Percentiles rank a stretch among this genome's conserved stretches.
Conservation (phyloP, 2,329 filamentous ascomycete species). For the Madurella fahalii region DNA sequence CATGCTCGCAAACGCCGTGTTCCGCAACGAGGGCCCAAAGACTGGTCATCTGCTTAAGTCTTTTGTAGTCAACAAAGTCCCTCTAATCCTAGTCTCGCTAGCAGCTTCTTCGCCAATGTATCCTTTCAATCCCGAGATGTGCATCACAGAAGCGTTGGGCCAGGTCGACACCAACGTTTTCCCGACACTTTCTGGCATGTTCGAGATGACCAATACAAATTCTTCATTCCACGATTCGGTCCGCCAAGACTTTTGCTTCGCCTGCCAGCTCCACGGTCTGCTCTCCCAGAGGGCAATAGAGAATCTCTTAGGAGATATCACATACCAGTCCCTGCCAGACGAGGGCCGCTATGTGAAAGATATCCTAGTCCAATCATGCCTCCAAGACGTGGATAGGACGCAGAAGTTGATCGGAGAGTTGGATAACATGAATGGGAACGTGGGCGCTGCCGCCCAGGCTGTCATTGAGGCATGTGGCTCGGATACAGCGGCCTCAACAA, state of each 20-base stretch:
- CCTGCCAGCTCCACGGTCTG: constrained; percentile 84
- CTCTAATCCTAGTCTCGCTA: constrained; percentile 50
- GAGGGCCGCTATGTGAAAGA: constrained; percentile 74
- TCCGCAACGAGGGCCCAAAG: constrained; percentile 54
- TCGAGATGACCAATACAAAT: constrained; percentile 53
- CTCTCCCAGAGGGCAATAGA: constrained; percentile 75
- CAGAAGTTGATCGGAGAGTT: constrained; percentile 76
- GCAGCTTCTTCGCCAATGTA: constrained; percentile 57
- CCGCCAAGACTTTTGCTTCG: constrained; percentile 75
- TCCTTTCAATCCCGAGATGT: constrained; percentile 68
- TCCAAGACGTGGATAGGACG: constrained; percentile 68
- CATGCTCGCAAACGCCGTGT: constrained; percentile 79
- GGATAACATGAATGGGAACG: constrained; percentile 87
- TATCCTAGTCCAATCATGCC: constrained; percentile 71
- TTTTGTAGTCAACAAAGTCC: constrained; percentile 71
- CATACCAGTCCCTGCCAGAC: constrained; percentile 71
- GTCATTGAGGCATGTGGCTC: constrained; percentile 58
- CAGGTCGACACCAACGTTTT: constrained; percentile 80
- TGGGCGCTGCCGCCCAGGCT: constrained; percentile 77
- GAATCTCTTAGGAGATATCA: constrained; percentile 75
- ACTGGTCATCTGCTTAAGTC: constrained; percentile 74
- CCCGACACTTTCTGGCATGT: constrained; percentile 56
- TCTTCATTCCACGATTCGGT: constrained; percentile 57
- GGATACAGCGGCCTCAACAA: not conserved
- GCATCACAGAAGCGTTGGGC: constrained; percentile 67